Evolutionary conservation across 2,329 filamentous ascomycete genomes (phyloP).

Genomic region (Trichoderma breve): DNA sequence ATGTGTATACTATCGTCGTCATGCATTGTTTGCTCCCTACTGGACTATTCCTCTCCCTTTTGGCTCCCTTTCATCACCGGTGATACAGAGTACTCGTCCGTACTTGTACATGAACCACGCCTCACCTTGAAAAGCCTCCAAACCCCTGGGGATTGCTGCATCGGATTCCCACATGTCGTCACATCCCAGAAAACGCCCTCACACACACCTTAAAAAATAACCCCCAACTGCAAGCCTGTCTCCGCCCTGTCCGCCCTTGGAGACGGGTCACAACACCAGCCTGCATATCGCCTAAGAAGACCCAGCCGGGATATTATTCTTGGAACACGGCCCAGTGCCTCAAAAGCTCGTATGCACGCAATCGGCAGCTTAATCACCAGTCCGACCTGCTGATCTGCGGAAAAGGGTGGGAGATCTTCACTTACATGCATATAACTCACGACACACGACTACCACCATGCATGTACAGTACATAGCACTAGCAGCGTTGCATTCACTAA

Average conservation of each 20-base stretch:
- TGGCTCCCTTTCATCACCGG: not conserved
- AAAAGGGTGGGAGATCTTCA: slow-evolving; percentile 2
- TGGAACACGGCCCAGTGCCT: not conserved
- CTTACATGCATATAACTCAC: not conserved
- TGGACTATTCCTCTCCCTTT: not conserved
- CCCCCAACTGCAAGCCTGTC: not conserved
- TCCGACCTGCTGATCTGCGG: slow-evolving; percentile 10
- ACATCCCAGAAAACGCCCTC: not conserved
- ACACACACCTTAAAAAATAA: not conserved
- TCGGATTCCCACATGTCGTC: not conserved
- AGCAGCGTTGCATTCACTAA: slow-evolving; percentile 8
- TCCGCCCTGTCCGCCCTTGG: slow-evolving; percentile 4
- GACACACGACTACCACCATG: not conserved
- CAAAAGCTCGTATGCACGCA: not conserved
- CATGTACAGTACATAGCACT: not conserved
- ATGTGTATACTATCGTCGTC: not conserved
- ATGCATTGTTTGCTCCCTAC: not conserved
- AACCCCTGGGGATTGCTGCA: not conserved
- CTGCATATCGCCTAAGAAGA: slow-evolving; percentile 4
- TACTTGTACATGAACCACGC: not conserved
- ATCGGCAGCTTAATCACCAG: not conserved
- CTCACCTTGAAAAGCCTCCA: not conserved
- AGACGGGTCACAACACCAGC: slow-evolving; percentile 16
- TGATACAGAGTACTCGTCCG: not conserved
- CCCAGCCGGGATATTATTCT: not conserved